Percentiles rank a stretch among this genome's conserved stretches.
These are phyloP conservation scores for Reutealis trisperma DNA, from an alignment of 345 rosid species.

Conservation along the genomic window DNA sequence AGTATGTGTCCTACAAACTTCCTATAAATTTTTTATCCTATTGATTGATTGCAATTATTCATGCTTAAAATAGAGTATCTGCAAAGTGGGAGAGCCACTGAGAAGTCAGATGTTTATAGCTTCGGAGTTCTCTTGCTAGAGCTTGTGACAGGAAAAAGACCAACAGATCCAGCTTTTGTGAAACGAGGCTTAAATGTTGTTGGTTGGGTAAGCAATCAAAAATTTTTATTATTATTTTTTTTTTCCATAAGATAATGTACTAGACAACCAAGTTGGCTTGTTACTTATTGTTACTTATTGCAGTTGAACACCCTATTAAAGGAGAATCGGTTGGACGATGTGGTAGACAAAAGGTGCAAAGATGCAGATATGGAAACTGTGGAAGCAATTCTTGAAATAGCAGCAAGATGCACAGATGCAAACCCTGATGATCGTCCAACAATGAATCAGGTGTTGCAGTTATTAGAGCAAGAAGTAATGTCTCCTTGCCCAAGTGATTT, in stretches of 20 bases:
- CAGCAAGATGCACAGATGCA: constrained; percentile 78
- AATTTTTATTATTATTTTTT: not conserved
- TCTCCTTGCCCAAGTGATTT: constrained; percentile 88
- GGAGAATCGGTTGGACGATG: constrained; percentile 70
- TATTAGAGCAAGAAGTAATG: constrained; percentile 91
- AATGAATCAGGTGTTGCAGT: constrained; percentile 85
- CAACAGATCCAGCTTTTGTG: constrained; percentile 78
- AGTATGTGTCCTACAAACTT: not conserved
- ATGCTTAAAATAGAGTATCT: constrained; percentile 62
- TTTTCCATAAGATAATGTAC: not conserved
- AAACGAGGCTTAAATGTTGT: constrained; percentile 86
- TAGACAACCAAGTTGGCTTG: not conserved
- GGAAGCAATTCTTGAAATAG: constrained; percentile 81
- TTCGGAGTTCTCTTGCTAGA: constrained; percentile 94
- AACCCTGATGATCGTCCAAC: constrained; percentile 76
- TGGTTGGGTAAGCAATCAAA: constrained; percentile 75
- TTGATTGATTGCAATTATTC: not conserved
- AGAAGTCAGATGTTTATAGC: constrained; percentile 94
- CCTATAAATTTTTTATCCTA: not conserved
- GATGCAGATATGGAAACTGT: constrained; percentile 66
- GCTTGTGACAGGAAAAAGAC: constrained; percentile 86
- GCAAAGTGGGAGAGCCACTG: constrained; percentile 90
- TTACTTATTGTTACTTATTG: not conserved
- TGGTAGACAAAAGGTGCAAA: constrained; percentile 65
- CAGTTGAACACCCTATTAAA: constrained; percentile 83